A percentile compares a stretch with the other conserved stretches of the same genome.
Evolutionary conservation across 2,329 filamentous ascomycete genomes (phyloP).

Genomic region (Neopestalotiopsis rosae): DNA sequence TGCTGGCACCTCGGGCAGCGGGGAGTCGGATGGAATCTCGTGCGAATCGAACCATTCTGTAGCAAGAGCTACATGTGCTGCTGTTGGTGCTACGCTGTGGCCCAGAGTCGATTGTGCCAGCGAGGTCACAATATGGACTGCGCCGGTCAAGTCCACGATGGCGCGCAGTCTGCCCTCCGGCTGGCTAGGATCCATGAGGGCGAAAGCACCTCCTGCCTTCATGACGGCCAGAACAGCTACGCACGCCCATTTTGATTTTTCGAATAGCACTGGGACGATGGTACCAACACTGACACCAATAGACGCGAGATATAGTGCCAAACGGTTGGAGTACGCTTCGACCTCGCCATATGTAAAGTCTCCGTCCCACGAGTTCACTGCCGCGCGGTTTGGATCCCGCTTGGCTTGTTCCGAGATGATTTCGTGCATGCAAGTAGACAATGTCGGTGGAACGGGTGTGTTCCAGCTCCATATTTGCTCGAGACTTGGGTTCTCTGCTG

Average conservation of each 20-base stretch:
- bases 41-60: conserved; percentile 28
- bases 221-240: conserved; percentile 52
- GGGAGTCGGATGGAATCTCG: conserved; percentile 25
- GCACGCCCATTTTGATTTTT: conserved; percentile 53
- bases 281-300: conserved; percentile 44
- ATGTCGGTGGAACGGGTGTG: conserved; percentile 42
- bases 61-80: conserved; percentile 39
- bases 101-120: conserved; percentile 43
- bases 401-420: conserved; percentile 46
- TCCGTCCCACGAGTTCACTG: conserved; percentile 58
- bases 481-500: conserved; percentile 39
- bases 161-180: conserved; percentile 49
- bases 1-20: conserved; percentile 46
- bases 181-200: conserved; percentile 52
- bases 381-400: conserved; percentile 43
- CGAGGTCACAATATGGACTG: conserved; percentile 46
- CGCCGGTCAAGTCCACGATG: conserved; percentile 49
- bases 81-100: conserved; percentile 40
- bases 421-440: conserved; percentile 52
- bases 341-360: conserved; percentile 51
- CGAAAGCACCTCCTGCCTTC: conserved; percentile 54
- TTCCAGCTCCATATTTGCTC: conserved; percentile 55
- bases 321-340: conserved; percentile 45
- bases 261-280: conserved; percentile 55
- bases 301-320: conserved; percentile 45